A percentile compares a stretch with the other conserved stretches of the same genome.
Evolutionary conservation across 1,284 basidiomycete genomes (phyloP).

Genomic region (Ceratobasidium sp.): DNA sequence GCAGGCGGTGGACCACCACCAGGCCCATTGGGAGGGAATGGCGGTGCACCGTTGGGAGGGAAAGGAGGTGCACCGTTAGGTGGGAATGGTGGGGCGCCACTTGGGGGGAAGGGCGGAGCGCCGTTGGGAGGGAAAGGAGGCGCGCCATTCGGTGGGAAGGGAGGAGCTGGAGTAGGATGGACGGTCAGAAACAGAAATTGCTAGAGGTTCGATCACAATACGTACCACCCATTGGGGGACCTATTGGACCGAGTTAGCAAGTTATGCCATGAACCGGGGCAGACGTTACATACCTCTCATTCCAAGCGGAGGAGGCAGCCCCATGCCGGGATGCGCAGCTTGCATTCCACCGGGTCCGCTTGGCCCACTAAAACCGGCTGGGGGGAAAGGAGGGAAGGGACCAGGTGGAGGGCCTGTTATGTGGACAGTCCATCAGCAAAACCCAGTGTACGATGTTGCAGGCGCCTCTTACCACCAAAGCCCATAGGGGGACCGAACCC

Average conservation of each 20-base stretch:
- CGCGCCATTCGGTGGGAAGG: slow-evolving; percentile 43
- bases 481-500: slow-evolving; percentile 64
- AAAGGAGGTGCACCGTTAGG: slow-evolving; percentile 63
- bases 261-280: slow-evolving; percentile 28
- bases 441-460: slow-evolving; percentile 33
- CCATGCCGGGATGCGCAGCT: slow-evolving; percentile 25
- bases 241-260: slow-evolving; percentile 51
- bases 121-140: slow-evolving; percentile 45
- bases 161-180: slow-evolving; percentile 62
- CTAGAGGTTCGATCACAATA: slow-evolving; percentile 43
- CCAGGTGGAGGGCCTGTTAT: slow-evolving; percentile 52
- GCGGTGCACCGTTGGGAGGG: slow-evolving; percentile 57
- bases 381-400: slow-evolving; percentile 49
- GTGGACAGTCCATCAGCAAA: slow-evolving; percentile 49
- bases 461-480: slow-evolving; percentile 54
- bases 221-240: slow-evolving; percentile 54
- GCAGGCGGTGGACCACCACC: slow-evolving; percentile 59
- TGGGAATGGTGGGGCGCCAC: slow-evolving; percentile 69
- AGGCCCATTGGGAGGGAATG: slow-evolving; percentile 56
- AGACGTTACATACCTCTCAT: slow-evolving; percentile 31
- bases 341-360: slow-evolving; percentile 29
- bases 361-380: slow-evolving; percentile 43
- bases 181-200: slow-evolving; percentile 42
- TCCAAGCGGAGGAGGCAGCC: slow-evolving; percentile 37
- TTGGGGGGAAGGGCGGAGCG: slow-evolving; percentile 57